Base-by-base conservation (phyloP, 140 eudicot genomes). In the Stevia rebaudiana region DNA sequence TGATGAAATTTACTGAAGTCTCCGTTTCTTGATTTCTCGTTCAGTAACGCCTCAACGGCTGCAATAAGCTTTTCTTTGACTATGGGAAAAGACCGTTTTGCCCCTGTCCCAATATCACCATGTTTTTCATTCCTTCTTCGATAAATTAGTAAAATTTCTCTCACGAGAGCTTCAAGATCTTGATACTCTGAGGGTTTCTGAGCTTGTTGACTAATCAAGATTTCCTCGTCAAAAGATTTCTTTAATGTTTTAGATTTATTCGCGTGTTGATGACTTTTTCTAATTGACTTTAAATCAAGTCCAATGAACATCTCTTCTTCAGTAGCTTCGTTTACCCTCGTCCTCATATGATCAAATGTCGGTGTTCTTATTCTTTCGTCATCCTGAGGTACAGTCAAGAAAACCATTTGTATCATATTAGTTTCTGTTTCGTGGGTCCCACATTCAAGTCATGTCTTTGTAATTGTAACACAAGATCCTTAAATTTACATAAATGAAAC, bases 251-350 rank as follows among this genome's bases (percentile, higher is more conserved):
- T 80, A 23, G 65, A 31, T 63, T 1, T 54, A 53, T 73, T 56
- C 17, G 6, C 31, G 7, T 54, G 66, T 52, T 74, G 77, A 39
- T 67, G 76, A 30, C 76, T 65, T 70, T 47, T 65, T 72, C 64
- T 75, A 78, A 19, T 56, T 23, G 16, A 43, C 46, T 73, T 81
- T 23, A 70, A 31, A 71, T 63, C 85, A 67, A 74, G 82, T 66
- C 85, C 90, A 53, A 65, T 49, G 42, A 72, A 43, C 94, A 92
- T 85, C 54, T 89, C 87, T 69, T 88, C 95, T 78, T 92, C 95
- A 82, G 84, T 85, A 61, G 88, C 82, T 73, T 85, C 90, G 78
- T 92, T 88, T 37, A 92, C 90, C 66, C 94, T 88, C 56, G 82
- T 22, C 76, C 82, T 85, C 59, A 16, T 69, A 48, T 18, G 23